Percentiles rank a stretch among this genome's conserved stretches.
phyloP scores from a whole-genome alignment of 2,329 filamentous ascomycete species.

The Capronia americana region DNA sequence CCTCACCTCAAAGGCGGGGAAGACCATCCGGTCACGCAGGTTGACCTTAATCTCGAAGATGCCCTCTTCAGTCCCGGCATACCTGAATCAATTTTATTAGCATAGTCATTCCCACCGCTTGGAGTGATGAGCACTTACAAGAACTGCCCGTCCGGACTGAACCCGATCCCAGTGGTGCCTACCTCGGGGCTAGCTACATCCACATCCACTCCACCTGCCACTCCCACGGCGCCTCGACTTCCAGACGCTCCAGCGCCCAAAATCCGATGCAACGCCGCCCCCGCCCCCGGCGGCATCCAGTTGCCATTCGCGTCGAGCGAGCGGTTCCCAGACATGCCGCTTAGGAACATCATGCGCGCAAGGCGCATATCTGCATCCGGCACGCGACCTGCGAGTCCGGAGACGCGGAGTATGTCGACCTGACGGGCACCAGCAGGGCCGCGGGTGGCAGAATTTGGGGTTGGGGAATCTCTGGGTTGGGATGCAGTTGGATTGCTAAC shows the following conservation, averaged over 20 bases:
- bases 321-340: slow-evolving; percentile 26
- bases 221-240: slow-evolving; percentile 44
- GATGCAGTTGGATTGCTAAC: neutral
- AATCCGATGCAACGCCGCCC: slow-evolving; percentile 44
- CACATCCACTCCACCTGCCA: slow-evolving; percentile 44
- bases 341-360: slow-evolving; percentile 34
- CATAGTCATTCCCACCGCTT: neutral
- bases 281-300: slow-evolving; percentile 31
- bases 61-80: slow-evolving; percentile 55
- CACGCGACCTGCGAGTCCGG: slow-evolving; percentile 14
- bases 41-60: slow-evolving; percentile 57
- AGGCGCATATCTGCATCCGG: slow-evolving; percentile 36
- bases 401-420: neutral
- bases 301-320: slow-evolving; percentile 40
- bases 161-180: slow-evolving; percentile 56
- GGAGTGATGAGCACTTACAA: slow-evolving; percentile 47
- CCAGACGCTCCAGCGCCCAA: slow-evolving; percentile 41
- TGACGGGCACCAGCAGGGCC: neutral
- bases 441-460: neutral
- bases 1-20: slow-evolving; percentile 52
- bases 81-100: slow-evolving; percentile 45
- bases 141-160: slow-evolving; percentile 54
- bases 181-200: slow-evolving; percentile 46
- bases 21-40: slow-evolving; percentile 55
- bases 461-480: neutral